Evolutionary conservation across 768 basidiomycete species (phyloP).

Genomic region (Russula sp.): DNA sequence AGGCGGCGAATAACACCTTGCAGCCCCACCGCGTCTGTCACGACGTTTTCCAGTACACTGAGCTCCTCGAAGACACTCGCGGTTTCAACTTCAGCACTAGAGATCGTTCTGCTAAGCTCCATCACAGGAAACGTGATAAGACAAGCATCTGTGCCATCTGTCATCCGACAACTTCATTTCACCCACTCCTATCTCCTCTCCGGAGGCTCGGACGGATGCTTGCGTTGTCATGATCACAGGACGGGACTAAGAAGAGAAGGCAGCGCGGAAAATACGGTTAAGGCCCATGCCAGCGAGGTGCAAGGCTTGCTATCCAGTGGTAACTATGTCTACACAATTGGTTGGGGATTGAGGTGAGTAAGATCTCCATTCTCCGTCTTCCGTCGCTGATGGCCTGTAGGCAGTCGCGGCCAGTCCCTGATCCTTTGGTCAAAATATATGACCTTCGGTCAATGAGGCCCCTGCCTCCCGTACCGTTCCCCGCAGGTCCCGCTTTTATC

Average conservation of each 20-base stretch:
- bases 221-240: slow-evolving; percentile 69
- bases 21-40: slow-evolving; percentile 34
- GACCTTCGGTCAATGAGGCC: slow-evolving; percentile 81
- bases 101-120: slow-evolving; percentile 67
- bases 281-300: slow-evolving; percentile 77
- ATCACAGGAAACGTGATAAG: slow-evolving; percentile 61
- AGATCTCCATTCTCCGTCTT: background rate
- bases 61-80: slow-evolving; percentile 53
- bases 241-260: slow-evolving; percentile 46
- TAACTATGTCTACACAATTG: slow-evolving; percentile 80
- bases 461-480: slow-evolving; percentile 81
- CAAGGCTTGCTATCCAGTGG: slow-evolving; percentile 76
- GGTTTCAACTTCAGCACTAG: slow-evolving; percentile 50
- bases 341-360: slow-evolving; percentile 73
- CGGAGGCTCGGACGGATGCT: slow-evolving; percentile 65
- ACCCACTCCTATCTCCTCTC: slow-evolving; percentile 60
- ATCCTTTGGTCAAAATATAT: slow-evolving; percentile 89
- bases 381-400: slow-evolving; percentile 36
- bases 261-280: slow-evolving; percentile 49
- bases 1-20: slow-evolving; percentile 32
- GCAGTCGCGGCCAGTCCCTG: slow-evolving; percentile 81
- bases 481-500: slow-evolving; percentile 82
- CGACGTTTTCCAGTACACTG: slow-evolving; percentile 42
- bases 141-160: slow-evolving; percentile 48
- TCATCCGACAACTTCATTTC: slow-evolving; percentile 59